phyloP scores from a whole-genome alignment of 2,329 filamentous ascomycete genomes.

The Westerdykella aurantiaca region DNA sequence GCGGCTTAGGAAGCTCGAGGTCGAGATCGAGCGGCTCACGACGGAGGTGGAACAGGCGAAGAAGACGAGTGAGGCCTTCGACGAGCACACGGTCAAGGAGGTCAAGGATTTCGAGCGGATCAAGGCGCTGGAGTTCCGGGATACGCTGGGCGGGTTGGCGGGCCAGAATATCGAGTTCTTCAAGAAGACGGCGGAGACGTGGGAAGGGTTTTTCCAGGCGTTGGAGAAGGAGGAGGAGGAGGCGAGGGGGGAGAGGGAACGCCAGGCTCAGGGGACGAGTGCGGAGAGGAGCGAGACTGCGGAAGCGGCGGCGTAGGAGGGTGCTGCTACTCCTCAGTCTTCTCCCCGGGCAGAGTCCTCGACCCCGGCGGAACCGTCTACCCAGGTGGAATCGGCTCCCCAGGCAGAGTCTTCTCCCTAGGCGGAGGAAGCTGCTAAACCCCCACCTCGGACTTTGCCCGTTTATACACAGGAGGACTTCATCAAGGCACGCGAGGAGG shows the following conservation, averaged over 20 bases:
- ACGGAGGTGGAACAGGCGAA: conserved; percentile 79
- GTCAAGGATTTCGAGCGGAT: conserved; percentile 93
- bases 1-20: conserved; percentile 79
- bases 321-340: background rate
- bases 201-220: conserved; percentile 84
- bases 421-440: no score
- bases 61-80: conserved; percentile 83
- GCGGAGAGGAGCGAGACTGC: background rate
- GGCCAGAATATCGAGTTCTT: conserved; percentile 87
- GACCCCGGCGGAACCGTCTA: no score
- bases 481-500: no score
- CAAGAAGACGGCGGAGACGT: conserved; percentile 68
- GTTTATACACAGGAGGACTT: no score
- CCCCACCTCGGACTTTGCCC: no score
- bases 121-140: conserved; percentile 87
- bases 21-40: conserved; percentile 87
- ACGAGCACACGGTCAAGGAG: conserved; percentile 91
- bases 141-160: conserved; percentile 75
- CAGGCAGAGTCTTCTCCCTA: no score
- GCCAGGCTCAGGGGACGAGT: background rate
- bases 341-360: background rate
- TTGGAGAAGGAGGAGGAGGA: conserved; percentile 64
- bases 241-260: background rate
- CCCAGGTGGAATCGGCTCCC: no score
- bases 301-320: background rate